A percentile compares a stretch with the other conserved stretches of the same genome.
Conservation (phyloP, 2,329 filamentous ascomycete species). For the Trichoderma sp. region DNA sequence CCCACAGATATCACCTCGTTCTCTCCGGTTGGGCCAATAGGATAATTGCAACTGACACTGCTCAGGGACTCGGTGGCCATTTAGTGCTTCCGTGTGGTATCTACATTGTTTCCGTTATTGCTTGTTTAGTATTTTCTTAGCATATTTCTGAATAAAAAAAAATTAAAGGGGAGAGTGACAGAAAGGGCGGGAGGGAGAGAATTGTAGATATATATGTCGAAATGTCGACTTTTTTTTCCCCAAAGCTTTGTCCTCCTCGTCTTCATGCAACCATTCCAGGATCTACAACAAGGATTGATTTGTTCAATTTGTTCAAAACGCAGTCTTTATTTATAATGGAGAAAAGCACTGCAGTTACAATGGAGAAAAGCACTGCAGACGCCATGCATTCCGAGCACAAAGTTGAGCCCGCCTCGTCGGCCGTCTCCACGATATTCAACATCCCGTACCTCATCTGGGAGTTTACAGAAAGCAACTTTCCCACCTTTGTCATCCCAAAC, state of each 20-base stretch:
- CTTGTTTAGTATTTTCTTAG: neutral
- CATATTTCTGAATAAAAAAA: neutral
- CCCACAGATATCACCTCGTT: neutral
- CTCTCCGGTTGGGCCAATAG: neutral
- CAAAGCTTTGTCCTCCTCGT: neutral
- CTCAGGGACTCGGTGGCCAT: neutral
- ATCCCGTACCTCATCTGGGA: neutral
- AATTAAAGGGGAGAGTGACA: neutral
- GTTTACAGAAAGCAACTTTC: neutral
- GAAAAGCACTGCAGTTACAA: neutral
- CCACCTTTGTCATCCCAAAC: neutral
- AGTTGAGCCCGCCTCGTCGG: neutral
- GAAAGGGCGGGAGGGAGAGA: neutral
- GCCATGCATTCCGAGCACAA: neutral
- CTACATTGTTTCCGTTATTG: neutral
- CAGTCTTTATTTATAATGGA: neutral
- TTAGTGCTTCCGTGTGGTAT: neutral
- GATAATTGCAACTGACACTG: neutral
- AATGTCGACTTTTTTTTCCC: neutral
- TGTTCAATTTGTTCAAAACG: neutral
- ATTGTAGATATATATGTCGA: neutral
- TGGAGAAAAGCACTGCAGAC: neutral
- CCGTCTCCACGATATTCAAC: neutral
- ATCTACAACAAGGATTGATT: neutral
- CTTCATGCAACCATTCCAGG: neutral